Evolutionary conservation across 345 rosid genomes (phyloP).

Genomic region (Mangifera indica): DNA sequence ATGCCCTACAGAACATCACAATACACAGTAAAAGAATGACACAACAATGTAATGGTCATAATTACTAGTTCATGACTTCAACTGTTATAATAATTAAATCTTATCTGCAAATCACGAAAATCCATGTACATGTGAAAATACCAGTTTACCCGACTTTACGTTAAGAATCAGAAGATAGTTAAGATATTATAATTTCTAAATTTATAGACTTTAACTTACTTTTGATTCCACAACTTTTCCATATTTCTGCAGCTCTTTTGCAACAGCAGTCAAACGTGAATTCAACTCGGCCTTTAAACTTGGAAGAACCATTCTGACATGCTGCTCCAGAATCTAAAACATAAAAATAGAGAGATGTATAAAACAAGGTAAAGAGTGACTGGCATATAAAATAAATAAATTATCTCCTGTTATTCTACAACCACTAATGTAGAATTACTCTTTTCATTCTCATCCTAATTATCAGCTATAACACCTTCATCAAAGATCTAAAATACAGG

Average conservation of each 20-base stretch:
- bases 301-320: conserved; percentile 56
- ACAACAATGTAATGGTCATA: not conserved
- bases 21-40: not conserved
- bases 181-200: not conserved
- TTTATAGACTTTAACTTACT: conserved; percentile 33
- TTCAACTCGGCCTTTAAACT: conserved; percentile 56
- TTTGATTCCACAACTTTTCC: conserved; percentile 55
- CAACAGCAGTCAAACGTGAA: conserved; percentile 43
- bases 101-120: not conserved
- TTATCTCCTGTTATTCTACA: not conserved
- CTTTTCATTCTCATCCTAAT: not conserved
- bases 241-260: conserved; percentile 50
- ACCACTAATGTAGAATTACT: not conserved
- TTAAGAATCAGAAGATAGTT: not conserved
- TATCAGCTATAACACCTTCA: not conserved
- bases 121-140: not conserved
- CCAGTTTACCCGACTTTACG: not conserved
- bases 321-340: conserved; percentile 62
- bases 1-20: not conserved
- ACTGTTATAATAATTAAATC: not conserved
- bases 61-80: not conserved
- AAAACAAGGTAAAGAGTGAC: not conserved
- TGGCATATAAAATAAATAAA: not conserved
- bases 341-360: not conserved
- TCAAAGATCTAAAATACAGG: not conserved